Evolutionary conservation across 2,329 filamentous ascomycete species (phyloP), one percentile per base, ranked within the genome.

Genomic region (Xylariaceae sp.): DNA sequence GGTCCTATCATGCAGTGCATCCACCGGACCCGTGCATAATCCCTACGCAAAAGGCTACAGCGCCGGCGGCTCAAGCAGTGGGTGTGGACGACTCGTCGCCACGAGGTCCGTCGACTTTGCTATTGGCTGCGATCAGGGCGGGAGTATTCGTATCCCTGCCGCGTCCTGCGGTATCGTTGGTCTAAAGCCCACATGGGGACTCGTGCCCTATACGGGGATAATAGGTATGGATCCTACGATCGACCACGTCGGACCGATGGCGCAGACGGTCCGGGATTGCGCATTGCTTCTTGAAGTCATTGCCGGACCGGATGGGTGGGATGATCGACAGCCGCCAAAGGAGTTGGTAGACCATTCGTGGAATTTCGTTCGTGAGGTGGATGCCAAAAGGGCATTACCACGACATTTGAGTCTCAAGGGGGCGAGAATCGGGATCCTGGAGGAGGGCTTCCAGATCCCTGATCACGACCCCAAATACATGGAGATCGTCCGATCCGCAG

Each of bases 21-120:
- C 76, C n/a, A 75, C 74, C 2, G 79, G 79, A 0, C 71, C 73
- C 1, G 77, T 81, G 2, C 74, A 80, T 59, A 79, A 81, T 56
- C 79, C 78, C 0, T 76, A 74, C 58, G 77, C 75, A 0, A 61
- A 69, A 18, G 77, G 77, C 1, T 80, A 77, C 61, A 76, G 73
- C 2, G 73, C 74, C 44, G 78, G 79, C n/a, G 78, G 79, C n/a
- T 69, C 67, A 1, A 69, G 67, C 59, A 78, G 76, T 59, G 77
- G 74, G 34, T 76, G 72, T 9, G 78, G 78, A 5, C 74, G 74
- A 3, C 70, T 82, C 10, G 78, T 82, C 1, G 75, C 72, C 1
- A 66, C 62, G 2, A 70, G 68, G 1, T 56, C 58, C 6, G 71
- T 69, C 4, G 71, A 73, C 39, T 64, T 73, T 15, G 72, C 70